Percentiles rank a stretch among this genome's conserved stretches.
These are phyloP conservation scores for Starmerella floricola DNA, from an alignment of 805 yeast genomes.

Conservation along the genomic window DNA sequence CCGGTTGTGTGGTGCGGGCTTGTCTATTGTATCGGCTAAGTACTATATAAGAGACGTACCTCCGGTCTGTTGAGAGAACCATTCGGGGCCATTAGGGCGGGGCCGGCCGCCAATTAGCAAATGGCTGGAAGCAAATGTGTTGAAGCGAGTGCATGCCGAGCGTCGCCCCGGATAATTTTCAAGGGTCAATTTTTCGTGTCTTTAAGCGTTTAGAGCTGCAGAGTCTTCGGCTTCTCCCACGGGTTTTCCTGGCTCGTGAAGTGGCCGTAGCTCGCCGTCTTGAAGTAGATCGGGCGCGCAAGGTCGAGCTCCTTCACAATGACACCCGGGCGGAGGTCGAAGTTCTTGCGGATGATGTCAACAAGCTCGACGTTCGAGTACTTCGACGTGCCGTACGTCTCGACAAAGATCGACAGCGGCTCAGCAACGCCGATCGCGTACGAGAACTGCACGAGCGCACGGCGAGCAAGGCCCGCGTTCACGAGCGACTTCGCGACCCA, in stretches of 20 bases:
- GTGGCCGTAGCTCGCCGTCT: conserved; percentile 99
- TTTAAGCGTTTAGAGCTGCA: conserved; percentile 31
- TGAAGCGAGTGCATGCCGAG: conserved; percentile 2
- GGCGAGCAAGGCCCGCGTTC: conserved; percentile 85
- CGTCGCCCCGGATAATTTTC: no score
- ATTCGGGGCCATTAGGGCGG: background rate
- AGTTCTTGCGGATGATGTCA: conserved; percentile 81
- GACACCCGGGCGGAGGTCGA: conserved; percentile 98
- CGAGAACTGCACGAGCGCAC: conserved; percentile 96
- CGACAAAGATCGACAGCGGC: conserved; percentile 95
- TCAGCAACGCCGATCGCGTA: conserved; percentile 99
- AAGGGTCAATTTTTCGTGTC: background rate
- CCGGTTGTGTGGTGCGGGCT: no score
- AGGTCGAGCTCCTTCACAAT: conserved; percentile 91
- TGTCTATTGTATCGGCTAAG: background rate
- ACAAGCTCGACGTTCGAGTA: conserved; percentile 82
- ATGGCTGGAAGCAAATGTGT: conserved; percentile 1
- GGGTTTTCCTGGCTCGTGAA: conserved; percentile 98
- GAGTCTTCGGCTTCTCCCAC: conserved; percentile 86
- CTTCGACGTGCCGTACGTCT: conserved; percentile 95
- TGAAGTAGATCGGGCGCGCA: conserved; percentile 97
- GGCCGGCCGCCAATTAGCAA: background rate
- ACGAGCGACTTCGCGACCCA: conserved; percentile 99
- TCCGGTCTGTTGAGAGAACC: conserved; percentile 18
- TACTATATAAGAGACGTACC: conserved; percentile 2